Conservation (phyloP, 768 basidiomycete genomes). For the Lactarius pseudohatsudake region DNA sequence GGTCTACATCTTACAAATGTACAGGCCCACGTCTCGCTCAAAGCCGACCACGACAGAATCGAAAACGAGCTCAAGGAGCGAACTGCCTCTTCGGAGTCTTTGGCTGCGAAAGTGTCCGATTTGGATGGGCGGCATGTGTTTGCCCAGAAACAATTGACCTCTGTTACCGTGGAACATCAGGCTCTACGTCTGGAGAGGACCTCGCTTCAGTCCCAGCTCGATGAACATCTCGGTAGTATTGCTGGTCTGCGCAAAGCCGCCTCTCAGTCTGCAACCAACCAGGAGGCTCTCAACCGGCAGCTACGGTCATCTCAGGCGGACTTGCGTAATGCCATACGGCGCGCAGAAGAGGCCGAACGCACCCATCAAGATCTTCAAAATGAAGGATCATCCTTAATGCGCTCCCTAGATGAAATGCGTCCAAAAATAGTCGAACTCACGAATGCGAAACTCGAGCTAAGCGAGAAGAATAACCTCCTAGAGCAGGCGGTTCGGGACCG, state of each 20-base stretch:
- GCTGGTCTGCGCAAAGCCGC: conserved; percentile 61
- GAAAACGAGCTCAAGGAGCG: conserved; percentile 46
- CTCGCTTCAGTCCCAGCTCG: conserved; percentile 48
- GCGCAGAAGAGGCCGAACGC: conserved; percentile 73
- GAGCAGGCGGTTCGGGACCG: conserved; percentile 54
- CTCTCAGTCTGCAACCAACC: conserved; percentile 51
- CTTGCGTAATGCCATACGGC: conserved; percentile 58
- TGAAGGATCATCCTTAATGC: conserved; percentile 78
- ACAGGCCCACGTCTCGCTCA: conserved; percentile 58
- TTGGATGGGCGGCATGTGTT: conserved; percentile 45
- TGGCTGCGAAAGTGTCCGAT: conserved; percentile 48
- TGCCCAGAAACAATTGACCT: conserved; percentile 44
- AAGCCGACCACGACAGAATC: conserved; percentile 59
- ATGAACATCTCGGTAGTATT: conserved; percentile 46
- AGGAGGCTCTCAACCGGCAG: conserved; percentile 53
- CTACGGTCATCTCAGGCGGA: conserved; percentile 65
- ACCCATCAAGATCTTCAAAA: conserved; percentile 69
- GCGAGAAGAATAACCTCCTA: conserved; percentile 60
- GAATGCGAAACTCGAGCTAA: conserved; percentile 63
- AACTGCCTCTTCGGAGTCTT: conserved; percentile 46
- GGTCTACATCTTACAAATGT: conserved; percentile 15
- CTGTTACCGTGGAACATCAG: conserved; percentile 48
- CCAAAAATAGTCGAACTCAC: conserved; percentile 84
- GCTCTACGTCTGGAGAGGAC: conserved; percentile 50
- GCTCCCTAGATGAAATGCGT: conserved; percentile 81